Base-by-base conservation (phyloP, 2,329 filamentous ascomycete genomes). In the Alternaria sp. region DNA sequence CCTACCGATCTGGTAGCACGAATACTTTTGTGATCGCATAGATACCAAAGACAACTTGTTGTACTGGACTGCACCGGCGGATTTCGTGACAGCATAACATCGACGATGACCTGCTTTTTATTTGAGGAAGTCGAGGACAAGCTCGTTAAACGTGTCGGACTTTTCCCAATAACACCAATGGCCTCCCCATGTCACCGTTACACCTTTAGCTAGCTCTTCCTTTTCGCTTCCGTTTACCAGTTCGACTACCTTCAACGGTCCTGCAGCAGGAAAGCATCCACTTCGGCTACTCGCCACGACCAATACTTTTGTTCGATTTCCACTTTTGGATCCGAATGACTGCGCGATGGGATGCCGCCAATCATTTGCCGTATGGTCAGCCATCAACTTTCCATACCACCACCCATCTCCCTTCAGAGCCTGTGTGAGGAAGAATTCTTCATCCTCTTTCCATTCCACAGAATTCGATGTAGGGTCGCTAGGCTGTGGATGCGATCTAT, bases 131-230 rank as follows among this genome's bases (percentile, higher is more conserved):
- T 53, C 59, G 20, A 68, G 51, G 0, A 67, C 65, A 41, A 73
- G 36, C 26, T 58, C 46, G 16, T 72, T 70, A 38, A 75, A 75
- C 47, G 32, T 55, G 20, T 69, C 70, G 1, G 72, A 65, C 26
- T 70, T 55, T 59, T 75, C 72, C 70, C 71, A 75, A 43, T 72
- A 75, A 44, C 70, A 73, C 72, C 72, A 75, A 53, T 75, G 72
- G 5, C 72, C 72, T n/a, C 72, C 71, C 70, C 68, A 72, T 22
- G 67, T 61, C 4, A 73, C 58, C 3, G 46, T 55, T 1, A 71
- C 59, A 11, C 70, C 70, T 44, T 53, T 63, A 1, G 70, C 69
- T 18, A 57, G 44, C 28, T 59, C 65, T 1, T 51, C 46, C 12
- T 57, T 47, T 1, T 18, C 47, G 5, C 51, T 62, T 24, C 63